A percentile compares a stretch with the other conserved stretches of the same genome.
These are phyloP conservation scores for Alternaria infectoria DNA, from an alignment of 2,329 filamentous ascomycete genomes.

Conservation along the genomic window DNA sequence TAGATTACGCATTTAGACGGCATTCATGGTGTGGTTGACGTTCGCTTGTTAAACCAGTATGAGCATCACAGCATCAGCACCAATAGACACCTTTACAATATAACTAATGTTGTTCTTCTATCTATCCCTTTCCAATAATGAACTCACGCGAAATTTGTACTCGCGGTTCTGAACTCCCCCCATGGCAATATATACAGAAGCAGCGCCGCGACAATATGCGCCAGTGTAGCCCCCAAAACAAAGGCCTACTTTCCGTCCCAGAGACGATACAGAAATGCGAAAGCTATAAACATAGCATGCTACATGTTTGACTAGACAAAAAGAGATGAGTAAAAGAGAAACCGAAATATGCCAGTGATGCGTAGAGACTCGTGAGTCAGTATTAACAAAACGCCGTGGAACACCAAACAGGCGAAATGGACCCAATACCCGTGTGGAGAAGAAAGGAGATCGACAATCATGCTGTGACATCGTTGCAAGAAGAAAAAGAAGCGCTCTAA, in stretches of 20 bases:
- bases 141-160: conserved; percentile 9
- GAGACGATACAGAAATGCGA: conserved; percentile 1
- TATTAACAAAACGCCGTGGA: conserved; percentile 6
- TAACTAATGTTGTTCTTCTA: conserved; percentile 6
- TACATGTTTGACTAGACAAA: conserved; percentile 6
- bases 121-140: conserved; percentile 4
- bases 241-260: conserved; percentile 6
- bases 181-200: conserved; percentile 11
- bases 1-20: neutral
- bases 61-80: neutral
- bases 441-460: neutral
- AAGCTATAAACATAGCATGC: conserved; percentile 7
- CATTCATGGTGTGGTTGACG: neutral
- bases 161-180: conserved; percentile 11
- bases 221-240: conserved; percentile 7
- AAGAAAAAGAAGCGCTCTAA: neutral
- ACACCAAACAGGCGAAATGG: conserved; percentile 10
- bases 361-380: conserved; percentile 11
- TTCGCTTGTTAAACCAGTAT: neutral
- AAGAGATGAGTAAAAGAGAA: conserved; percentile 7
- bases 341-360: conserved; percentile 17
- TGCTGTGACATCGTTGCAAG: neutral
- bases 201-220: neutral
- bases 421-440: conserved; percentile 1
- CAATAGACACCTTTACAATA: neutral